phyloP scores from a whole-genome alignment of 495 filamentous ascomycete genomes.

The Penicillium flavigenum region DNA sequence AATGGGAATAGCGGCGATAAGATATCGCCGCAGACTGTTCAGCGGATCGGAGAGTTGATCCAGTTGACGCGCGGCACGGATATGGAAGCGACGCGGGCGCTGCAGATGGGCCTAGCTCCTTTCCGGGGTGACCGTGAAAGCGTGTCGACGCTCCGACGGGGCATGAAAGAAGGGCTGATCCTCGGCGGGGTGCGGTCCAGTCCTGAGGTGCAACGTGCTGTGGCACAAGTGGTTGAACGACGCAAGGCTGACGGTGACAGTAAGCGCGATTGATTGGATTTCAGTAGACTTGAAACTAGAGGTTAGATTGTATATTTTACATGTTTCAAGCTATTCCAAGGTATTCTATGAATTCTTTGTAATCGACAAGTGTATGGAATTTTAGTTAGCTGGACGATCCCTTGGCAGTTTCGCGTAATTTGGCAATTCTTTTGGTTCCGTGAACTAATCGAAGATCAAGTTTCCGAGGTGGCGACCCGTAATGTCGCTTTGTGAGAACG shows the following conservation, averaged over 20 bases:
- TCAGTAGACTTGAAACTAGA: background rate
- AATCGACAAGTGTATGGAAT: background rate
- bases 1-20: slow-evolving; percentile 17
- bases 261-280: slow-evolving; percentile 19
- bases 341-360: background rate
- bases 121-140: slow-evolving; percentile 69
- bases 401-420: slow-evolving; percentile 12
- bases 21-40: slow-evolving; percentile 37
- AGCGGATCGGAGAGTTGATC: slow-evolving; percentile 44
- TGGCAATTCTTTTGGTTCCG: slow-evolving; percentile 4
- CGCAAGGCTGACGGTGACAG: slow-evolving; percentile 36
- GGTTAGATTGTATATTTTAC: slow-evolving; percentile 4
- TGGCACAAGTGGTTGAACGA: slow-evolving; percentile 61
- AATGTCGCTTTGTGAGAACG: background rate
- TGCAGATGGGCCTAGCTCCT: slow-evolving; percentile 79
- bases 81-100: slow-evolving; percentile 62
- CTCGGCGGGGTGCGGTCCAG: slow-evolving; percentile 69
- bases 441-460: background rate
- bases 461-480: slow-evolving; percentile 5
- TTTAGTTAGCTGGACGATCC: background rate
- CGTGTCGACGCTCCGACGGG: slow-evolving; percentile 57
- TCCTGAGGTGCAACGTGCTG: slow-evolving; percentile 72
- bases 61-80: slow-evolving; percentile 56
- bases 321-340: background rate
- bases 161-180: slow-evolving; percentile 75